Evolutionary conservation across 192 early-diverging fungal species (phyloP).

Genomic region (Umbelopsis ramanniana): DNA sequence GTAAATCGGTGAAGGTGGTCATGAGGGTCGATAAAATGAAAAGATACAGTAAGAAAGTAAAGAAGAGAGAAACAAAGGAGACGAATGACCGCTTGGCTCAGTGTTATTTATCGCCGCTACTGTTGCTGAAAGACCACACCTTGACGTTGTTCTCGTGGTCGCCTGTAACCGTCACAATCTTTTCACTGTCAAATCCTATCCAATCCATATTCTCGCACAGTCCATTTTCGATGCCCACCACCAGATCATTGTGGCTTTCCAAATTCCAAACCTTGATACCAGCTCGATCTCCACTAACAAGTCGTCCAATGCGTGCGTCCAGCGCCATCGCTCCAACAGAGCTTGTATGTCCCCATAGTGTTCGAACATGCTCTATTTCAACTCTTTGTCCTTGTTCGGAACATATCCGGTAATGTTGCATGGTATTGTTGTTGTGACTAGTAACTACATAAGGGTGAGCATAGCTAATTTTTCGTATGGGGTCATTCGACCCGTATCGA

Average conservation of each 20-base stretch:
- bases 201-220: conserved; percentile 12
- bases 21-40: neutral
- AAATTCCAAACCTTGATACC: conserved; percentile 58
- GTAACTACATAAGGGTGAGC: conserved; percentile 47
- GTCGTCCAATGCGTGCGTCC: conserved; percentile 36
- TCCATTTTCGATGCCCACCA: conserved; percentile 17
- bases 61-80: neutral
- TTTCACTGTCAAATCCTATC: conserved; percentile 23
- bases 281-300: conserved; percentile 48
- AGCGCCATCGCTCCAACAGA: conserved; percentile 52
- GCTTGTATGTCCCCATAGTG: conserved; percentile 51
- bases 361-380: conserved; percentile 41
- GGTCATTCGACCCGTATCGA: conserved; percentile 14
- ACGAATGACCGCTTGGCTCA: neutral
- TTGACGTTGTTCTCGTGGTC: conserved; percentile 22
- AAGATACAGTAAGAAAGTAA: neutral
- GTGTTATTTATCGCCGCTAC: neutral
- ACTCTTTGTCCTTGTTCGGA: conserved; percentile 25
- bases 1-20: neutral
- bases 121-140: conserved; percentile 15
- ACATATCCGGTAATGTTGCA: conserved; percentile 42
- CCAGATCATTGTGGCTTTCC: neutral
- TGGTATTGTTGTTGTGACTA: conserved; percentile 52
- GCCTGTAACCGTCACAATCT: conserved; percentile 18
- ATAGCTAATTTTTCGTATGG: conserved; percentile 42